Conservation (phyloP, 305 asterid species). For the Solanum hybrid region DNA sequence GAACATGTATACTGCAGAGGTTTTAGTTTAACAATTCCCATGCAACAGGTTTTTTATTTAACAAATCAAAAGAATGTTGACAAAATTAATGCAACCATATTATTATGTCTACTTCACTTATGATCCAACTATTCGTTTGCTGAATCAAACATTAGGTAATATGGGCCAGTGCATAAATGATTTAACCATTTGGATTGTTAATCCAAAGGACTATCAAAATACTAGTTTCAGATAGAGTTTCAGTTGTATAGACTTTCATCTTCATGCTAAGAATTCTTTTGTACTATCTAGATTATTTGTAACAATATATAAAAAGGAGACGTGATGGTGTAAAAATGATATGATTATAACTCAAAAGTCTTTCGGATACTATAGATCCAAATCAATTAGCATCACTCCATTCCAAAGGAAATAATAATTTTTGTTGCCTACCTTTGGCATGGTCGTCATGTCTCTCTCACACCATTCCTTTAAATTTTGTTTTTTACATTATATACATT, state of each 20-base stretch:
- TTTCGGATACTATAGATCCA: background rate
- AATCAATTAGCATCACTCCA: background rate
- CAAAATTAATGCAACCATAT: background rate
- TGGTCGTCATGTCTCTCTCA: background rate
- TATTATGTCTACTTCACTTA: background rate
- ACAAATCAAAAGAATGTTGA: background rate
- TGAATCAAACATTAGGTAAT: background rate
- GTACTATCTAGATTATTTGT: background rate
- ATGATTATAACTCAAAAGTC: background rate
- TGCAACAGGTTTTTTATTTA: background rate
- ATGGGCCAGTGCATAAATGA: background rate
- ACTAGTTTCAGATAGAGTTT: background rate
- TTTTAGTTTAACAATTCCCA: background rate
- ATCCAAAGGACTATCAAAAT: background rate
- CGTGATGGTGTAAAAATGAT: background rate
- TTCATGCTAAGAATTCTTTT: background rate
- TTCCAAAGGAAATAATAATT: background rate
- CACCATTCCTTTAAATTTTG: background rate
- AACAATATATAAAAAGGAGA: background rate
- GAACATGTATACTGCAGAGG: background rate
- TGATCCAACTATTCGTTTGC: background rate
- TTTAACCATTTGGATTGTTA: background rate
- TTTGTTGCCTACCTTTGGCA: background rate
- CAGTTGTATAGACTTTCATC: background rate
- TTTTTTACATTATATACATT: background rate